phyloP scores from a whole-genome alignment of 2,329 filamentous ascomycete genomes.

The Colletotrichum camelliae region DNA sequence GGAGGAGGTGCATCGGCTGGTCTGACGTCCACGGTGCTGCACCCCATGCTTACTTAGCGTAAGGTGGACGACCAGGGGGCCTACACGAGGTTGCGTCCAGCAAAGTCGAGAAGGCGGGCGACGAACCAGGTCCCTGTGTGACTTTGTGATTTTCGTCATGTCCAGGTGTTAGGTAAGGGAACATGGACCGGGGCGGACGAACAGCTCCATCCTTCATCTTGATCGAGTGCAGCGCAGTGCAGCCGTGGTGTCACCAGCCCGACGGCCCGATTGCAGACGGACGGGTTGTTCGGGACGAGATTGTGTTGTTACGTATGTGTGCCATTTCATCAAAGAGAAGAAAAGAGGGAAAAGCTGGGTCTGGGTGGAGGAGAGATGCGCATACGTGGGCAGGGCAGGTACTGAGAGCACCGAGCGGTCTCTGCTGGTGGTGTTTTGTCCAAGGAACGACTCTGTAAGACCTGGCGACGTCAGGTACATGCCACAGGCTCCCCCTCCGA shows the following conservation, averaged over 20 bases:
- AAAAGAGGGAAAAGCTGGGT: not conserved
- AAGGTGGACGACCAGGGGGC: not conserved
- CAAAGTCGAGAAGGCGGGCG: not conserved
- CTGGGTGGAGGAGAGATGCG: not conserved
- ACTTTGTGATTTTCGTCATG: constrained; percentile 7
- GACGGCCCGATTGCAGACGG: not conserved
- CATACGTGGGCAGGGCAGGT: not conserved
- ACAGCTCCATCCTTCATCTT: constrained; percentile 12
- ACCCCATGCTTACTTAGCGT: constrained; percentile 12
- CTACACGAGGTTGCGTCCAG: constrained; percentile 18
- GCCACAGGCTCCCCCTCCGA: not conserved
- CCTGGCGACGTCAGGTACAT: constrained; percentile 10
- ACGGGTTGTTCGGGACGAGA: not conserved
- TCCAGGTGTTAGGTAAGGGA: not conserved
- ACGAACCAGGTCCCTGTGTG: not conserved
- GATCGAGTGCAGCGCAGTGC: not conserved
- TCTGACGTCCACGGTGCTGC: constrained; percentile 3
- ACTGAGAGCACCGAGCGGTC: not conserved
- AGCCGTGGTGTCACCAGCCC: not conserved
- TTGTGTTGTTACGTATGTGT: not conserved
- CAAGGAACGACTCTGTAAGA: not conserved
- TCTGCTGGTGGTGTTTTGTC: not conserved
- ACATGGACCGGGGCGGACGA: not conserved
- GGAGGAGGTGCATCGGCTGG: not conserved
- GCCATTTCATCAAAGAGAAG: not conserved